Evolutionary conservation across 1,284 basidiomycete genomes (phyloP).

Genomic region (Austropuccinia psidii): DNA sequence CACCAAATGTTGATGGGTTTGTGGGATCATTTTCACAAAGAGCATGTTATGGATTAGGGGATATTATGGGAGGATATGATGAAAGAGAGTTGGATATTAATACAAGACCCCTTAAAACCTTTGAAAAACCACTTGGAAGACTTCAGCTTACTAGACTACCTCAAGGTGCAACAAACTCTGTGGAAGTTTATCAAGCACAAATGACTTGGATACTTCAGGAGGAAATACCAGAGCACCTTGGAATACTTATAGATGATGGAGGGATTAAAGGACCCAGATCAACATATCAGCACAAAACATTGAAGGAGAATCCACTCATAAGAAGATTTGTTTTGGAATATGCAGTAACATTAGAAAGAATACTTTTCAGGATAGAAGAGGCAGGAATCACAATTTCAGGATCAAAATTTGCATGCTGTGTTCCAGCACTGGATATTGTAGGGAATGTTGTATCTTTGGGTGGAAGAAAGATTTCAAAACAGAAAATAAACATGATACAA

Average conservation of each 20-base stretch:
- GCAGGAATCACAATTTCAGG: background rate
- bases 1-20: background rate
- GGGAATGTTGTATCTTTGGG: too few species aligned
- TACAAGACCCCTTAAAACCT: slow-evolving; percentile 1
- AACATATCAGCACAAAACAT: background rate
- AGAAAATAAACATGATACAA: too few species aligned
- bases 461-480: too few species aligned
- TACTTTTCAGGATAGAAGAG: too few species aligned
- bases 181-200: slow-evolving; percentile 8
- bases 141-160: slow-evolving; percentile 4
- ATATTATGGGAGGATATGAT: slow-evolving; percentile 27
- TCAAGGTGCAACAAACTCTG: slow-evolving; percentile 5
- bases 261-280: slow-evolving; percentile 8
- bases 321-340: slow-evolving; percentile 21
- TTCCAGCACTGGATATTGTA: too few species aligned
- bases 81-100: slow-evolving; percentile 5
- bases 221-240: background rate
- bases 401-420: too few species aligned
- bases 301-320: background rate
- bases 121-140: slow-evolving; percentile 15
- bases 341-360: slow-evolving; percentile 9
- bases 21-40: slow-evolving; percentile 7
- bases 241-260: slow-evolving; percentile 29
- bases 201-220: slow-evolving; percentile 14
- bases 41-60: slow-evolving; percentile 9